Evolutionary conservation across 2,329 filamentous ascomycete species (phyloP).

Genomic region (Westerdykella sp.): DNA sequence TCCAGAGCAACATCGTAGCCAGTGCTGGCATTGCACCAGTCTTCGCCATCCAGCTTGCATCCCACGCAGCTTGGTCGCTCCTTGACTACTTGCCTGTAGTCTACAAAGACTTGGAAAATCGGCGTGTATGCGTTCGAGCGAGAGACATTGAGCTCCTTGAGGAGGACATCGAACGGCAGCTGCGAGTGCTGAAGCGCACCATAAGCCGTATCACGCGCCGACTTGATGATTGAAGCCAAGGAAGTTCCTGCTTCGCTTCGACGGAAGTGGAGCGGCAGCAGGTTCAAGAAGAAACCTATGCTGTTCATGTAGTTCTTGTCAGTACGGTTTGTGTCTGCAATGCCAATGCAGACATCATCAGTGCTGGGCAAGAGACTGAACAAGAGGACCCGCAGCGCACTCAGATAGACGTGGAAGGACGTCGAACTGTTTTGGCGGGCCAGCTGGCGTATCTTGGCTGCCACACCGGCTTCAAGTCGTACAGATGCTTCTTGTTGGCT

Average conservation of each 20-base stretch:
- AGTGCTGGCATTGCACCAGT: too few relatives aligned
- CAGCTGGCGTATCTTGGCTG: too few relatives aligned
- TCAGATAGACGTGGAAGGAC: conserved; percentile 38
- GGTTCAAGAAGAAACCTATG: conserved; percentile 38
- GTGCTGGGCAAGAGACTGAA: conserved; percentile 14
- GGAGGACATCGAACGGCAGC: conserved; percentile 31
- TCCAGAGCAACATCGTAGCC: conserved; percentile 2
- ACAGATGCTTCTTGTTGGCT: too few relatives aligned
- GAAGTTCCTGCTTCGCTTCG: conserved; percentile 2
- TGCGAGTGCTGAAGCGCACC: conserved; percentile 19
- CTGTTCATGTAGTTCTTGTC: conserved; percentile 19
- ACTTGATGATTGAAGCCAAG: conserved; percentile 13
- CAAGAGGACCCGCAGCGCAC: conserved; percentile 29
- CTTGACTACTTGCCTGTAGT: conserved; percentile 18
- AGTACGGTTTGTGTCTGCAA: conserved; percentile 36
- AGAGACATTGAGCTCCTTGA: conserved; percentile 21
- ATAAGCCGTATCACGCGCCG: conserved; percentile 10
- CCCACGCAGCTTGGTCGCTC: neutral
- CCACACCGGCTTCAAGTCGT: conserved; percentile 4
- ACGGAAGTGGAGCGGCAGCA: conserved; percentile 34
- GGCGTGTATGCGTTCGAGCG: conserved; percentile 23
- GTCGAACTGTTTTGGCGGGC: too few relatives aligned
- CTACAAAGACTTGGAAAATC: conserved; percentile 34
- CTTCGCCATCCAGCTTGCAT: neutral
- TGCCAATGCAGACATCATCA: conserved; percentile 37